Conservation (phyloP, 2,329 filamentous ascomycete genomes). For the Colletotrichum theobromicola region DNA sequence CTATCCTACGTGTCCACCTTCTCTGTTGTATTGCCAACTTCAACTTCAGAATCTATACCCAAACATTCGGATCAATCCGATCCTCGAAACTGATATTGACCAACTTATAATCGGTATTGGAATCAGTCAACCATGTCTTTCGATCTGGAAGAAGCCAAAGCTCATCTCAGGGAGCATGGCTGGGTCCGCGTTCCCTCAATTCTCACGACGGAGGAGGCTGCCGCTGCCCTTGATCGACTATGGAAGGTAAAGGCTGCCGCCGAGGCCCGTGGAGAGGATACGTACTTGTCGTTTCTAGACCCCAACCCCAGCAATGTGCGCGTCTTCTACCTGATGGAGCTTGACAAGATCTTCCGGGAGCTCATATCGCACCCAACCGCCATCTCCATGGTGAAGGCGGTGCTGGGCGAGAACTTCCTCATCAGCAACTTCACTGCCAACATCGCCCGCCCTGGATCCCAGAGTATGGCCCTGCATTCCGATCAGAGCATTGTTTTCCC, state of each 20-base stretch:
- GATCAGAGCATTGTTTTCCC: background rate
- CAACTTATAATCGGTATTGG: rapidly evolving
- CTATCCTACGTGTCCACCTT: background rate
- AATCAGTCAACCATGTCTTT: background rate
- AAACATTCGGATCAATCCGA: background rate
- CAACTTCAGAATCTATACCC: background rate
- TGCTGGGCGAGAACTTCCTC: background rate
- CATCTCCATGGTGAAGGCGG: background rate
- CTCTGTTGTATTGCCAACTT: background rate
- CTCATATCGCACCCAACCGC: background rate
- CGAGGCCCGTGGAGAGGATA: background rate
- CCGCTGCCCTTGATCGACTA: background rate
- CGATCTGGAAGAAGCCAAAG: background rate
- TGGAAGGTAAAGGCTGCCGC: background rate
- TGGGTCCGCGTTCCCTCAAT: background rate
- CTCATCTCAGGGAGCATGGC: background rate
- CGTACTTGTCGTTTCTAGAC: background rate
- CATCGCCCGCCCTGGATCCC: background rate
- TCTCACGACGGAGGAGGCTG: background rate
- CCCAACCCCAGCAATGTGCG: background rate
- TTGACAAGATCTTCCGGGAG: background rate
- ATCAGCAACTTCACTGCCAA: background rate
- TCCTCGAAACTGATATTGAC: rapidly evolving
- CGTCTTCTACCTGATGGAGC: background rate
- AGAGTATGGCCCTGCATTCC: background rate